Conservation (phyloP, 2,329 filamentous ascomycete genomes). For the Trichoderma sp. region DNA sequence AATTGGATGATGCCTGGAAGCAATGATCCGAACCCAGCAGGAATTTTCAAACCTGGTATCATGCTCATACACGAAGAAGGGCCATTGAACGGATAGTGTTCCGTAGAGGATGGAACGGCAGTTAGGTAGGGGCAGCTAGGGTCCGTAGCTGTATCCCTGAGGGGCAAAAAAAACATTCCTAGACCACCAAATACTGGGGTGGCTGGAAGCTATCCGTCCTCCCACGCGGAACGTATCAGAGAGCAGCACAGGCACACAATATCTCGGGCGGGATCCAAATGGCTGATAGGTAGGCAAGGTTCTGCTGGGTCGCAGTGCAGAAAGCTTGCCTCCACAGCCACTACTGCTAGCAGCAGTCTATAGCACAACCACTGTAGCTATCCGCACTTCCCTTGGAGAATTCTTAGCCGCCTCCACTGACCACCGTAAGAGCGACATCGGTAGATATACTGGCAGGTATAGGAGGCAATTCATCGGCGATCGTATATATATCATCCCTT, state of each 20-base stretch:
- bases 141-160: background rate
- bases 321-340: background rate
- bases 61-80: background rate
- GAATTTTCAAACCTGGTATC: background rate
- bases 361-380: background rate
- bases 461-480: background rate
- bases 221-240: background rate
- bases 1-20: slow-evolving; percentile 1
- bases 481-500: background rate
- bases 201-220: background rate
- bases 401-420: slow-evolving; percentile 4
- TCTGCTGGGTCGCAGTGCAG: background rate
- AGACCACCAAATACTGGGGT: background rate
- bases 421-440: background rate
- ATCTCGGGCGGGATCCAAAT: background rate
- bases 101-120: background rate
- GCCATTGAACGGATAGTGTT: background rate
- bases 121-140: background rate
- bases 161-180: background rate
- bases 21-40: background rate
- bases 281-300: background rate
- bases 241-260: background rate
- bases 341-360: background rate
- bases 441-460: background rate
- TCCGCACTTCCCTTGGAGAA: background rate